These are phyloP conservation scores for Dendrocalamus sinicus DNA, from an alignment of 176 grass and related monocot species.

Conservation along the genomic window DNA sequence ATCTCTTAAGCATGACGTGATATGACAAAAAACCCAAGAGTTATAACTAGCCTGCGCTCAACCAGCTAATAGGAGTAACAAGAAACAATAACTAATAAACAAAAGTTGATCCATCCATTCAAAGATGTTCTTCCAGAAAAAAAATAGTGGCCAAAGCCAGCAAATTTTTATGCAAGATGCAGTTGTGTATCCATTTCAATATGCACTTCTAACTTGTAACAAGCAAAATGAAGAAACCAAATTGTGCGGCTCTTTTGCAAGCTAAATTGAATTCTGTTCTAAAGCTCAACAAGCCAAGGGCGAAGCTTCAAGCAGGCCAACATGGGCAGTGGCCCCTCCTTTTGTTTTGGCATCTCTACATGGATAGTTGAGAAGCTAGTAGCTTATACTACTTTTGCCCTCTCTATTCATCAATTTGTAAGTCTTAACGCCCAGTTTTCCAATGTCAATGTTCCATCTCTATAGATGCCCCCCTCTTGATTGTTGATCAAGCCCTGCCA, in stretches of 20 bases:
- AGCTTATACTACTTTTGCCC: background rate
- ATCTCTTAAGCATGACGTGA: background rate
- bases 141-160: background rate
- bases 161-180: background rate
- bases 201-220: background rate
- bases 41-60: background rate
- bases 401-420: background rate
- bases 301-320: background rate
- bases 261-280: background rate
- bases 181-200: background rate
- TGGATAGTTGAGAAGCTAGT: background rate
- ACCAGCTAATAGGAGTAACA: background rate
- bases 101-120: background rate
- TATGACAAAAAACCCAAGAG: background rate
- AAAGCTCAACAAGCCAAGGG: background rate
- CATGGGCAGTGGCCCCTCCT: background rate
- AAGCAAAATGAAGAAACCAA: conserved; percentile 9
- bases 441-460: background rate
- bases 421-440: background rate
- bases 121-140: background rate
- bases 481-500: background rate
- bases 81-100: background rate
- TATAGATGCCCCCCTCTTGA: background rate
- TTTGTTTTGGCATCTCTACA: background rate
- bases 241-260: background rate